phyloP scores from a whole-genome alignment of 805 yeast genomes.

The Barnettozyma siamensis region DNA sequence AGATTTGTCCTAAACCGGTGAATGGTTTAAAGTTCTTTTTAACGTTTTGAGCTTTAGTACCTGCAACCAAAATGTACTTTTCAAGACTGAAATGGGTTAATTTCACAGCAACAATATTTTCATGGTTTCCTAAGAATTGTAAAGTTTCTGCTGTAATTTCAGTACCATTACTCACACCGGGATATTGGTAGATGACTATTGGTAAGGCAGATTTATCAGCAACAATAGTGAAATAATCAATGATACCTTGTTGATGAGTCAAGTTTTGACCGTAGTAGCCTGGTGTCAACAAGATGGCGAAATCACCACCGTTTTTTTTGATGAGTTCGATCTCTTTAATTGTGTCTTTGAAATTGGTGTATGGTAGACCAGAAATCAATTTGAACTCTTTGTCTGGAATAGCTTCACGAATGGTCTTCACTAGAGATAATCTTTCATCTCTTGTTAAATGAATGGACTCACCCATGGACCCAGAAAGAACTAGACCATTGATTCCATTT shows the following conservation, averaged over 20 bases:
- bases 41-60: constrained; percentile 31
- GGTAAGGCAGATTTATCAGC: constrained; percentile 32
- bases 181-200: constrained; percentile 32
- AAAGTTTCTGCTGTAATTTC: constrained; percentile 23
- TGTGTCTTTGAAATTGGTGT: constrained; percentile 25
- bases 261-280: constrained; percentile 32
- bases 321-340: constrained; percentile 24
- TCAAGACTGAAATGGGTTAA: constrained; percentile 44
- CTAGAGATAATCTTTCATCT: constrained; percentile 28
- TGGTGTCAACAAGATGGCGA: constrained; percentile 29
- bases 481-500: constrained; percentile 31
- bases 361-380: constrained; percentile 31
- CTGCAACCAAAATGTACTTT: constrained; percentile 34
- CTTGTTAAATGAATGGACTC: constrained; percentile 31
- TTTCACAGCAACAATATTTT: constrained; percentile 33
- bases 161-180: constrained; percentile 33
- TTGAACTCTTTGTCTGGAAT: constrained; percentile 29
- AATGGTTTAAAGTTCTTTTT: constrained; percentile 35
- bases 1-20: constrained; percentile 49
- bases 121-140: constrained; percentile 26
- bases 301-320: constrained; percentile 31
- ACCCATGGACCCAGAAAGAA: constrained; percentile 36
- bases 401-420: constrained; percentile 26
- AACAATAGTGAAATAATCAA: constrained; percentile 27
- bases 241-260: constrained; percentile 29